Base-by-base conservation (phyloP, 257 asterid genomes). In the Solanum ossicruentum region DNA sequence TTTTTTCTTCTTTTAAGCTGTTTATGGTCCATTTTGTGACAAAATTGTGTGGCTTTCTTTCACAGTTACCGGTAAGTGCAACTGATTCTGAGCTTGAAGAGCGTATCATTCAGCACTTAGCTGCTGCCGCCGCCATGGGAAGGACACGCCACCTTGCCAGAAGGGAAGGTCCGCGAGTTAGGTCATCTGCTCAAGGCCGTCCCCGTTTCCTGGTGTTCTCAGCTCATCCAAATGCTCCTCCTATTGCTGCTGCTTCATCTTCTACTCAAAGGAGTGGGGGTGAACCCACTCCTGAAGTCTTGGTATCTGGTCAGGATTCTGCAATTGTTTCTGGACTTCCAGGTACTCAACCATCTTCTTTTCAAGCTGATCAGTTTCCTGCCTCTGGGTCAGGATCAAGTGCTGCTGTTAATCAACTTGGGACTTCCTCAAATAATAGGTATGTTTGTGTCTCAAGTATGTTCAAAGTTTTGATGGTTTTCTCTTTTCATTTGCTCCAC, bases 61-160 rank as follows among this genome's bases (percentile, higher is more conserved):
- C 86, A 87, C 97, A 94, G 98, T 83, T 94, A 89, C 98, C 98
- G 16, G 94, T 88, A 67, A 92, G 87, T 89, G 95, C 97, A 61
- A 92, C 92, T 67, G 99, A 95, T 84, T 91, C 97, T 28, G 99
- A 95, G 85, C 94, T 95, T 39, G 97, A 95, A 86, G 98, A 93
- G 87, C 94, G 93, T 60, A 95, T 95, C 75, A 93, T 95, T 89
- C 98, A 94, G 89, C 99, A 94, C 91, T 88, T 95, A 87, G 97
- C 97, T 41, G 96, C 98, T 67, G 97, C 99, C 3, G 96, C 99
- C 66, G 95, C 98, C 6, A 94, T 93, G 99, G 98, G 98, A 82
- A 91, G 97, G 89, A 93, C 97, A 70, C 95, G 96, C 58, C 97
- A 95, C 84, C 87, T 94, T 58, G 94, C 97, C 84, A 88, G 98